Conservation (phyloP, 1,139 yeast genomes). For the Diutina catenulata region DNA sequence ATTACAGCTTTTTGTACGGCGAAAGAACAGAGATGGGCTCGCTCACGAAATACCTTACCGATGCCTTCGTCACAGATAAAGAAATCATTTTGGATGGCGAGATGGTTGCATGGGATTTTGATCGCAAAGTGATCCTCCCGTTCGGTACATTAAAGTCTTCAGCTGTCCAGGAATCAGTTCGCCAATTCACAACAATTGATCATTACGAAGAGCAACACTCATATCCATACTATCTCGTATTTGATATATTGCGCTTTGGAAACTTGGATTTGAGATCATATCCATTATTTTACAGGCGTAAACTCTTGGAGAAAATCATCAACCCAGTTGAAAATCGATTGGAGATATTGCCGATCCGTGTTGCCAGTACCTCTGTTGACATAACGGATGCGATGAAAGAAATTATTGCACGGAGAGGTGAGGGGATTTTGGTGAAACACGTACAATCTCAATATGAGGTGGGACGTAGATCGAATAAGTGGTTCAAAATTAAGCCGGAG, state of each 20-base stretch:
- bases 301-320: slow-evolving; percentile 35
- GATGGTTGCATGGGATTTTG: slow-evolving; percentile 78
- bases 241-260: slow-evolving; percentile 63
- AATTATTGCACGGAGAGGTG: slow-evolving; percentile 56
- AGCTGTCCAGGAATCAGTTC: slow-evolving; percentile 43
- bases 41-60: slow-evolving; percentile 41
- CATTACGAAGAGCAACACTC: slow-evolving; percentile 10
- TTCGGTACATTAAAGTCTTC: slow-evolving; percentile 70
- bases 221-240: slow-evolving; percentile 56
- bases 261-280: slow-evolving; percentile 45
- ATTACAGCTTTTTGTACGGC: slow-evolving; percentile 70
- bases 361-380: slow-evolving; percentile 35
- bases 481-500: slow-evolving; percentile 91
- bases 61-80: slow-evolving; percentile 28
- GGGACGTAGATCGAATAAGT: slow-evolving; percentile 45
- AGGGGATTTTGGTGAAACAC: slow-evolving; percentile 74
- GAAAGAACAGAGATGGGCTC: slow-evolving; percentile 45
- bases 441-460: slow-evolving; percentile 47
- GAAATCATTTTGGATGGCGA: slow-evolving; percentile 79
- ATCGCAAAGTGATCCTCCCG: slow-evolving; percentile 49
- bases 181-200: slow-evolving; percentile 18
- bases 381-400: slow-evolving; percentile 44
- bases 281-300: slow-evolving; percentile 47
- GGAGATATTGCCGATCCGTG: slow-evolving; percentile 40
- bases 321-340: slow-evolving; percentile 39